A percentile compares a stretch with the other conserved stretches of the same genome.
Evolutionary conservation across 2,329 filamentous ascomycete species (phyloP).

Genomic region (Fusarium annulatum): DNA sequence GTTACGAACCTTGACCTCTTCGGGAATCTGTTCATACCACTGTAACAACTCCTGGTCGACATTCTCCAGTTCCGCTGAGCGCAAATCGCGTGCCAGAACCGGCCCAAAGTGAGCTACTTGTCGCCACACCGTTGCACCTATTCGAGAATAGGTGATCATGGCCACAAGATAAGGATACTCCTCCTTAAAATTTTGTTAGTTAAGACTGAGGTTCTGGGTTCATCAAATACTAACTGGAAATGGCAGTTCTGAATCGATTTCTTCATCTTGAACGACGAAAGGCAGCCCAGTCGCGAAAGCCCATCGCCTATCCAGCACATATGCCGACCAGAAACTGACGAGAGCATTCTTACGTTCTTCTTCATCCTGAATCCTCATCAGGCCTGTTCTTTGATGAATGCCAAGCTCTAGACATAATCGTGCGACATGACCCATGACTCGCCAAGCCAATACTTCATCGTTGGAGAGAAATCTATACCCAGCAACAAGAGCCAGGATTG

Average conservation of each 20-base stretch:
- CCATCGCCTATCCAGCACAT: slow-evolving; percentile 87
- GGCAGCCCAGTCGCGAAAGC: slow-evolving; percentile 90
- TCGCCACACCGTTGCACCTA: slow-evolving; percentile 88
- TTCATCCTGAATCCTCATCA: slow-evolving; percentile 75
- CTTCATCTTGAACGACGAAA: slow-evolving; percentile 84
- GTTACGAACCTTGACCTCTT: slow-evolving; percentile 67
- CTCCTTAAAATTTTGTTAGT: slow-evolving; percentile 51
- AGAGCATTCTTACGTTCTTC: slow-evolving; percentile 75
- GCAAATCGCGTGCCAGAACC: slow-evolving; percentile 70
- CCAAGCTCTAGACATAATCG: slow-evolving; percentile 84
- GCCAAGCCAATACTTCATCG: slow-evolving; percentile 87
- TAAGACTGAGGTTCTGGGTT: background rate
- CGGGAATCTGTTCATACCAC: slow-evolving; percentile 84
- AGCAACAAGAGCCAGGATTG: slow-evolving; percentile 63
- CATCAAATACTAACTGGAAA: slow-evolving; percentile 71
- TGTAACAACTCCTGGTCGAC: slow-evolving; percentile 86
- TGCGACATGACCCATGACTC: slow-evolving; percentile 84
- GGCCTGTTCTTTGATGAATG: slow-evolving; percentile 80
- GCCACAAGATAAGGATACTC: slow-evolving; percentile 77
- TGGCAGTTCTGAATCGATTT: slow-evolving; percentile 83
- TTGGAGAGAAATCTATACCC: slow-evolving; percentile 86
- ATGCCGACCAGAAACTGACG: slow-evolving; percentile 86
- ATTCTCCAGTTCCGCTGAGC: slow-evolving; percentile 79
- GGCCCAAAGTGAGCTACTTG: slow-evolving; percentile 77
- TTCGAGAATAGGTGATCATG: slow-evolving; percentile 86